Base-by-base conservation (phyloP, 2,329 filamentous ascomycete species). In the Helicocarpus griseus region DNA sequence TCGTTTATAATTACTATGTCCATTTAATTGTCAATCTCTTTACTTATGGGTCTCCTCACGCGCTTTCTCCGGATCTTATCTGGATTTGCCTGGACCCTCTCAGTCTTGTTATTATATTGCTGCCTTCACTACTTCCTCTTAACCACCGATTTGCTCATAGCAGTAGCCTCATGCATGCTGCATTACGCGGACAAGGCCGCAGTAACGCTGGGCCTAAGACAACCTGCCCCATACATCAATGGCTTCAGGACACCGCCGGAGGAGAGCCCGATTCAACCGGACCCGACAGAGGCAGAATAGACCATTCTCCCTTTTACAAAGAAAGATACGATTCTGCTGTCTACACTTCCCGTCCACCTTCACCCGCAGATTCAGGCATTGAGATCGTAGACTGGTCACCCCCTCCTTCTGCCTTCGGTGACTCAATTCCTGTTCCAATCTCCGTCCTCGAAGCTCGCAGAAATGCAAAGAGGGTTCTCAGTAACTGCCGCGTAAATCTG, bases 401-500 rank as follows among this genome's bases (percentile, higher is more conserved):
- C n/a, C 6, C n/a, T 21, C n/a, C 21, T 22, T 9, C n/a, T 17
- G n/a, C 26, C 43, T 50, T 17, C 17, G 26, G n/a, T n/a, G n/a
- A n/a, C n/a, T n/a, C n/a, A n/a, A n/a, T 9, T 3, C 8, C 41
- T 24, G 17, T 49, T 13, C 35, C 52, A 24, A n/a, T 45, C 9
- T 28, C 57, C 6, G 43, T 60, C 14, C 46, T 58, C 43, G 49
- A 58, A 36, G 57, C 58, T 5, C 61, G 62, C 21, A 47, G 51
- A 6, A 56, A 57, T 35, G 62, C 61, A 13, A 48, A 60, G 8
- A 49, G 60, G 13, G 60, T 63, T 7, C 60, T 66, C 19, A 39
- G 48, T 5, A 55, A 57, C 24, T 65, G 63, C 52, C 61, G 62
- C 28, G 54, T 57, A 21, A 55, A 62, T 41, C 61, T 66, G 38